These are phyloP conservation scores for Calonectria hawksworthii DNA, from an alignment of 2,329 filamentous ascomycete species.

Conservation along the genomic window DNA sequence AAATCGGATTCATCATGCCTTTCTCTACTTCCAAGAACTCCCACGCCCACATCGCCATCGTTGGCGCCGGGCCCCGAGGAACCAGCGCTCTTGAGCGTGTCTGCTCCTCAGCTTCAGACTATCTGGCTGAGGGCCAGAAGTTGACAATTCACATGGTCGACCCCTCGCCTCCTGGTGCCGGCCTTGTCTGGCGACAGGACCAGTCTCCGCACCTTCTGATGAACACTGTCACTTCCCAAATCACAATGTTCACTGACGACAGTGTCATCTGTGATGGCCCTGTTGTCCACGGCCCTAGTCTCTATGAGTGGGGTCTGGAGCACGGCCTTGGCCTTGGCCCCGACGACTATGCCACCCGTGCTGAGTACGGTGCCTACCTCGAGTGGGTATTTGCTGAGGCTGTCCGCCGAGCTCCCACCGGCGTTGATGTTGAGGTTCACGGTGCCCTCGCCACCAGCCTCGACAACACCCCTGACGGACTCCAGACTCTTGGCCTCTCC, in stretches of 20 bases:
- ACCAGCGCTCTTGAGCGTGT: neutral
- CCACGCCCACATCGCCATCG: slow-evolving; percentile 3
- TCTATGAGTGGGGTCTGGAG: neutral
- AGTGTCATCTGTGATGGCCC: neutral
- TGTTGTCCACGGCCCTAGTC: neutral
- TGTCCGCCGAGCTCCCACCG: neutral
- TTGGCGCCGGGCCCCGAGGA: slow-evolving; percentile 5
- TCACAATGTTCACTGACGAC: slow-evolving; percentile 4
- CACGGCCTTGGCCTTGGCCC: neutral
- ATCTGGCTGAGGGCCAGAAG: neutral
- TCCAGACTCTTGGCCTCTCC: slow-evolving; percentile 2
- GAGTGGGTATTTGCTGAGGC: slow-evolving; percentile 1
- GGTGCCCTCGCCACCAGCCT: neutral
- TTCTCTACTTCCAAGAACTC: slow-evolving; percentile 5
- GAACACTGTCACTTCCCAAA: slow-evolving; percentile 8
- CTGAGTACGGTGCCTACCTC: slow-evolving; percentile 1
- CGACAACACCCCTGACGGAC: neutral
- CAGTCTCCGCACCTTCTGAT: neutral
- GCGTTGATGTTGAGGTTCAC: neutral
- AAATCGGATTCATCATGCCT: neutral
- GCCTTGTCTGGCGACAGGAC: neutral
- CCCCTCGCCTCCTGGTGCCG: neutral
- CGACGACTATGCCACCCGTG: neutral
- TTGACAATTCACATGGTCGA: neutral
- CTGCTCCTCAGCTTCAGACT: slow-evolving; percentile 5